These are phyloP conservation scores for Singerocomus inundabilis DNA, from an alignment of 1,284 basidiomycete species.

Conservation along the genomic window DNA sequence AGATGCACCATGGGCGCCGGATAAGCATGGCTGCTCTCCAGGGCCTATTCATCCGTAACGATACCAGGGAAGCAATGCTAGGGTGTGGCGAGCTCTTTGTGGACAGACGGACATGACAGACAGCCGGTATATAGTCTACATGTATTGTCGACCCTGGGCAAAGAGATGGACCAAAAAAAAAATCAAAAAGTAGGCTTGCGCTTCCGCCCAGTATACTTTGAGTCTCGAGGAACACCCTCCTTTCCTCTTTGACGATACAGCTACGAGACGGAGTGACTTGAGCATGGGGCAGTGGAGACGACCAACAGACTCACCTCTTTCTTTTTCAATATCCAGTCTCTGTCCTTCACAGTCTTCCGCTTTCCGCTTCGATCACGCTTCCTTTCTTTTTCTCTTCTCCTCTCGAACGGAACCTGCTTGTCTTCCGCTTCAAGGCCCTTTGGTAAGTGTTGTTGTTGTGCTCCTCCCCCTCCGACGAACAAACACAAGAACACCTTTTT, in stretches of 20 bases:
- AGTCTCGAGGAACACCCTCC: constrained; percentile 75
- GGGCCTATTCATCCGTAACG: constrained; percentile 85
- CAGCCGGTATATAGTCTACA: constrained; percentile 10
- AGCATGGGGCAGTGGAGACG: not conserved
- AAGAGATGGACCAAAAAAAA: constrained; percentile 1
- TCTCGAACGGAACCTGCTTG: constrained; percentile 61
- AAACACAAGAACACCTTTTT: constrained; percentile 90
- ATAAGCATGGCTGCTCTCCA: constrained; percentile 95
- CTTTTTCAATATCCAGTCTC: constrained; percentile 82
- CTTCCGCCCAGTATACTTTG: constrained; percentile 79
- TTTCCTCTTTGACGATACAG: constrained; percentile 80
- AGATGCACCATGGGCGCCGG: constrained; percentile 51
- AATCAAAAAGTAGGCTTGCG: constrained; percentile 64
- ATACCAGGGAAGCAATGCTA: constrained; percentile 59
- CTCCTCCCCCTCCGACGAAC: constrained; percentile 70
- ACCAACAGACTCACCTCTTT: constrained; percentile 60
- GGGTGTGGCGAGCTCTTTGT: constrained; percentile 55
- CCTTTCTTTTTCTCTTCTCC: constrained; percentile 60
- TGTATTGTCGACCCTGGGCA: not conserved
- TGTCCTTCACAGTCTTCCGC: constrained; percentile 64
- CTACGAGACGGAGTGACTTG: constrained; percentile 37
- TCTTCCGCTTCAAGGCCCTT: constrained; percentile 72
- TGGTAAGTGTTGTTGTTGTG: constrained; percentile 62
- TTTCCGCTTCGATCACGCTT: constrained; percentile 56
- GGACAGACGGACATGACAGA: constrained; percentile 32